Conservation (phyloP, 1,284 basidiomycete species). For the Coniophora puteana region DNA sequence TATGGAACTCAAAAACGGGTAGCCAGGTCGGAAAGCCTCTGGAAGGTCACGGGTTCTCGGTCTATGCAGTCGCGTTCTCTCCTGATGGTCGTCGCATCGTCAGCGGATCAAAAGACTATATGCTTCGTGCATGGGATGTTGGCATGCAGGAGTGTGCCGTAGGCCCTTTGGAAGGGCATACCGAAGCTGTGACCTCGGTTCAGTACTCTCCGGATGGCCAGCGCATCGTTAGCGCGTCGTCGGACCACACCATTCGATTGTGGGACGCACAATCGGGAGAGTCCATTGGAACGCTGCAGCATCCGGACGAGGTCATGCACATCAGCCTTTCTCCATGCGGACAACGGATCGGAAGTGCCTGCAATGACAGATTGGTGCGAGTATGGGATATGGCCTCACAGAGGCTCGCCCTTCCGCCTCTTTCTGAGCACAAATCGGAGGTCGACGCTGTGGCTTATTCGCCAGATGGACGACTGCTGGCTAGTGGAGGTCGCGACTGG, state of each 20-base stretch:
- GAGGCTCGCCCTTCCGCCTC: no score
- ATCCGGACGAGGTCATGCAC: no score
- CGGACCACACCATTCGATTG: slow-evolving; percentile 11
- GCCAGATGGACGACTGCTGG: slow-evolving; percentile 16
- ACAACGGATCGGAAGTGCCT: no score
- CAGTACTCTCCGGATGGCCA: slow-evolving; percentile 14
- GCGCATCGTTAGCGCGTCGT: slow-evolving; percentile 11
- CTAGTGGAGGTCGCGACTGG: slow-evolving; percentile 5
- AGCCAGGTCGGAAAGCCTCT: slow-evolving; percentile 6
- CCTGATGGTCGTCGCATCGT: no score
- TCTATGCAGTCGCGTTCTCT: no score
- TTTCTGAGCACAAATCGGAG: neutral
- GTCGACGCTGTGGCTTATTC: slow-evolving; percentile 1
- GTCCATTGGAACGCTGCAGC: no score
- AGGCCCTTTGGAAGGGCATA: slow-evolving; percentile 8
- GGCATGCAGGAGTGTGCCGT: slow-evolving; percentile 3
- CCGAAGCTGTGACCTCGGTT: slow-evolving; percentile 9
- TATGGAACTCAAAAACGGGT: slow-evolving; percentile 63
- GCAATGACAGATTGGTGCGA: no score
- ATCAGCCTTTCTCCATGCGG: no score
- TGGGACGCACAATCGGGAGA: slow-evolving; percentile 13
- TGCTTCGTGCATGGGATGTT: no score
- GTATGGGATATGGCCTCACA: no score
- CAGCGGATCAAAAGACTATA: no score
- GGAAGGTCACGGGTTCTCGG: no score